Base-by-base conservation (phyloP, 2,329 filamentous ascomycete genomes). In the Pestalotiopsis sp. region DNA sequence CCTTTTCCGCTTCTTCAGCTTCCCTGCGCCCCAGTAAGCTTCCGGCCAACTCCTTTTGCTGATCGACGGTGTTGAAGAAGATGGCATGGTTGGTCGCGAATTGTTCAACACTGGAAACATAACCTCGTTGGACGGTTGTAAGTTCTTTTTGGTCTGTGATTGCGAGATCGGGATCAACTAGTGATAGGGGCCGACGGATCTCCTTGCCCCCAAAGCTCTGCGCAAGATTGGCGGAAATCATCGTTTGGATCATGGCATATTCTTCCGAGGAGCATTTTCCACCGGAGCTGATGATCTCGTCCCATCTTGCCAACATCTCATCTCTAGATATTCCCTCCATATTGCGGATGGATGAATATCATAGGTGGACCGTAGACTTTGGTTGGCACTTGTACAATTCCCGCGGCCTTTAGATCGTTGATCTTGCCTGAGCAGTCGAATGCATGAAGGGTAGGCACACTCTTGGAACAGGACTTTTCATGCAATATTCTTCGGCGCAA, bases 211-310 rank as follows among this genome's bases (percentile, higher is more conserved):
- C 78, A 20, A 86, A 75, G 71, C 81, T 84, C 25, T 84, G 82
- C 36, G 83, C 83, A 4, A 91, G 79, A 71, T 90, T 84, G 23
- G 86, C 82, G 57, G 86, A 83, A 61, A 90, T 75, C 38, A 89
- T 79, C 64, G 85, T 86, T 70, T 87, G 83, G 68, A 91, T 86
- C 61, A 86, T 85, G 45, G 84, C 81, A 63, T 85, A 83, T 72
- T 91, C 87, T 68, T 90, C 87, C 17, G 27, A 3, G 2, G 59
- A 36, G 17, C 59, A 62, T 39, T 62, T 14, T 2, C 59, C 27
- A 4, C 59, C 59, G 6, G 59, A 62, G 6, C 41, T 23, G n/a
- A 62, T 62, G 14, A 62, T 62, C 14, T 62, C 59, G 31, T 62
- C 59, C 59, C 78, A 78, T 62, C 80, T 67, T 20, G n/a, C 59